Evolutionary conservation across 108 stramenopile genomes (phyloP).

Genomic region (Pseudonitzschia pungens): DNA sequence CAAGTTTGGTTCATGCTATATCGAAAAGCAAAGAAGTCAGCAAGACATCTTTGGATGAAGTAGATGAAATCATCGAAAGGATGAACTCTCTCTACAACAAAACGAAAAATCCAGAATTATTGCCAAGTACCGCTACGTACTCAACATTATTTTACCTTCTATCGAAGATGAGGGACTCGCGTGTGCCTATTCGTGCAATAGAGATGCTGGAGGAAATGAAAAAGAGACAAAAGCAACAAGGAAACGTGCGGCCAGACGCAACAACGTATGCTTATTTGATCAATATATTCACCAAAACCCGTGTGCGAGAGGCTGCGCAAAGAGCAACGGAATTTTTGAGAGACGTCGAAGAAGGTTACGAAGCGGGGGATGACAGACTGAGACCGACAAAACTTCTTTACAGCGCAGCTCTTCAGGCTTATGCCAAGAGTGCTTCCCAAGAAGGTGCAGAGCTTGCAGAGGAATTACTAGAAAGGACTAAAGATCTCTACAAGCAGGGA

Average conservation of each 20-base stretch:
- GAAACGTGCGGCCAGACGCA: conserved; percentile 27
- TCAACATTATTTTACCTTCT: conserved; percentile 24
- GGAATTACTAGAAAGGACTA: conserved; percentile 27
- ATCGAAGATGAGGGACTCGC: conserved; percentile 25
- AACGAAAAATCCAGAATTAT: conserved; percentile 20
- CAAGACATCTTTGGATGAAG: conserved; percentile 8
- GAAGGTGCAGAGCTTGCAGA: conserved; percentile 27
- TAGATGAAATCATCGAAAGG: conserved; percentile 26
- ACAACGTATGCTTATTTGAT: conserved; percentile 31
- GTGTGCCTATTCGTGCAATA: conserved; percentile 19
- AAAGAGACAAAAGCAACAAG: conserved; percentile 3
- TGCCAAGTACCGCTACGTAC: conserved; percentile 20
- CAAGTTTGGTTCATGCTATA: conserved; percentile 18
- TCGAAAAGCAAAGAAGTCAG: conserved; percentile 22
- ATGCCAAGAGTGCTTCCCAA: conserved; percentile 32
- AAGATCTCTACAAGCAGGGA: conserved; percentile 36
- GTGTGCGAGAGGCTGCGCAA: conserved; percentile 20
- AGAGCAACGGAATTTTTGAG: conserved; percentile 18
- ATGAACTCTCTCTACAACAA: conserved; percentile 15
- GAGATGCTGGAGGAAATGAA: conserved; percentile 30
- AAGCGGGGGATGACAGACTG: conserved; percentile 19
- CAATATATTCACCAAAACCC: conserved; percentile 29
- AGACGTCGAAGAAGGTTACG: conserved; percentile 26
- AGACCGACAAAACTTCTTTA: conserved; percentile 31
- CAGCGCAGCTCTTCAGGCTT: conserved; percentile 36